These are phyloP conservation scores for Brassica nigra DNA, from an alignment of 345 rosid species.

Conservation along the genomic window DNA sequence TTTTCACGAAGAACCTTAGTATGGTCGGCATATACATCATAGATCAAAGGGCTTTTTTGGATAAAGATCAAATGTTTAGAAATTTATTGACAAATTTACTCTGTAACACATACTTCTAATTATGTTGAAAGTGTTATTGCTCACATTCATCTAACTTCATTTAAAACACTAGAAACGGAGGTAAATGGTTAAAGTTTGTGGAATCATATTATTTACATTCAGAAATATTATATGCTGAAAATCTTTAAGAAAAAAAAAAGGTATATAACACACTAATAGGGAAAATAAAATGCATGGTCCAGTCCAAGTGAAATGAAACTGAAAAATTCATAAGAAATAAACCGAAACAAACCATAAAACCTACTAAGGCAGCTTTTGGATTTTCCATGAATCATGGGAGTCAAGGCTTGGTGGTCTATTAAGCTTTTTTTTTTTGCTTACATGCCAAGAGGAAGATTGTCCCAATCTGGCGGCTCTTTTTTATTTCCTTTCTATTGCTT, in stretches of 20 bases:
- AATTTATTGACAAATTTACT: not conserved
- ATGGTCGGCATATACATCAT: not conserved
- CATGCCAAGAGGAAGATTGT: conserved; percentile 32
- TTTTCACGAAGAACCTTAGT: not conserved
- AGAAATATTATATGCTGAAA: not conserved
- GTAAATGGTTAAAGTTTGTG: not conserved
- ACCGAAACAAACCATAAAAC: conserved; percentile 28
- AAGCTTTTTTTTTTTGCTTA: conserved; percentile 23
- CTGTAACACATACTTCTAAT: not conserved
- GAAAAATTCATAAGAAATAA: conserved; percentile 27
- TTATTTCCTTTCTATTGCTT: not conserved
- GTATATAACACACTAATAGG: not conserved
- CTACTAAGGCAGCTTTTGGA: conserved; percentile 19
- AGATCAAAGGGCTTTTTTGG: not conserved
- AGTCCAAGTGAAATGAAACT: conserved; percentile 21
- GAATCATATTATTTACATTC: not conserved
- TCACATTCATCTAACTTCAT: not conserved
- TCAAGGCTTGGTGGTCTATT: conserved; percentile 4
- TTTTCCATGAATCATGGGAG: conserved; percentile 32
- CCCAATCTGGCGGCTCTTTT: conserved; percentile 4
- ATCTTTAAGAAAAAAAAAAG: not conserved
- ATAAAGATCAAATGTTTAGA: not conserved
- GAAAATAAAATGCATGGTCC: conserved; percentile 27
- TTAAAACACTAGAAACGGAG: not conserved
- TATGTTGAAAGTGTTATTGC: not conserved